Evolutionary conservation across 2,329 filamentous ascomycete species (phyloP), one percentile per base, ranked within the genome.

Genomic region (Colletotrichum agaves): DNA sequence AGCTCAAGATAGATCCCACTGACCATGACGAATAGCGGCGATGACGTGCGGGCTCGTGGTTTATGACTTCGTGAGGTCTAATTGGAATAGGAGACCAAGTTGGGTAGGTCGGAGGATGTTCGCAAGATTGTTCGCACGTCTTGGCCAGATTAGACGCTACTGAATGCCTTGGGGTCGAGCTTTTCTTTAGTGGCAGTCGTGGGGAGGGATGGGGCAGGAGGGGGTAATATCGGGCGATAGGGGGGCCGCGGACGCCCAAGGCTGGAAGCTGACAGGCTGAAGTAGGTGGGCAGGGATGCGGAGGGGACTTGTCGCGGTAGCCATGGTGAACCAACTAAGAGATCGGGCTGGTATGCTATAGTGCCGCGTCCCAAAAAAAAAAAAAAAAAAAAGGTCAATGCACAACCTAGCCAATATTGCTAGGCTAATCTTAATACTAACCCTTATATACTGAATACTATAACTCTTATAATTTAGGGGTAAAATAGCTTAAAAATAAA

Each of bases 171-270:
- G 63, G 58, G 58, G 58, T 68, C 46, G 63, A 71, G 69, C 69
- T 71, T 71, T 71, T 71, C 69, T 70, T 57, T 70, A 67, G 63
- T 70, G 67, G 69, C 55, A 49, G 56, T 69, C 62, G 68, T 58
- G 60, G 70, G 63, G 58, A 59, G 61, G 60, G 39, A 65, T 59
- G 68, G 68, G 62, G 64, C 68, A 58, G 61, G 56, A 56, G 53
- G 46, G 61, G 67, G 53, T 50, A 60, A 59, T 39, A 46, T 69
- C 47, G 44, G 62, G 59, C 66, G 44, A 69, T 62, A 67, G 56
- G 61, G 69, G 67, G 63, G 35, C 66, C 43, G 46, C 57, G 58
- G 59, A 52, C 27, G 55, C 55, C 19, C 27, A 56, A 52, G 60
- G 60, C 50, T 52, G 50, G 60, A 67, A 50, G 59, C 60, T 67